A percentile compares a stretch with the other conserved stretches of the same genome.
Evolutionary conservation across 768 basidiomycete genomes (phyloP).

Genomic region (Podaxis mareebaensis): DNA sequence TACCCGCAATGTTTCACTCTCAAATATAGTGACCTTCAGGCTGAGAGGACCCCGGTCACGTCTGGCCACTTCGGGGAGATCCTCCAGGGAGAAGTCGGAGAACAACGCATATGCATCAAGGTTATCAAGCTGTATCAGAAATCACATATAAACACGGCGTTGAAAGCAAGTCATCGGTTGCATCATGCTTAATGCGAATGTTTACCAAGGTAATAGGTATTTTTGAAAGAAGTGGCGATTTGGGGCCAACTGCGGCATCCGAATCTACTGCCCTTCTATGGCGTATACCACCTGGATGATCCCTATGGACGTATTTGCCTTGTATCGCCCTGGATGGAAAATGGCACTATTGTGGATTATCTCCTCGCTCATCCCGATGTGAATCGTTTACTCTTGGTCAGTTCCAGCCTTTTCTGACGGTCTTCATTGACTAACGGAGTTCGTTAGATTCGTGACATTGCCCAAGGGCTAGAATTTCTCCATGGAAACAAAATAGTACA

Average conservation of each 20-base stretch:
- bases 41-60: conserved; percentile 18
- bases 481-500: conserved; percentile 10
- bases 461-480: conserved; percentile 1
- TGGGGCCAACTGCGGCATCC: conserved; percentile 16
- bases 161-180: neutral
- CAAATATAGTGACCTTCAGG: conserved; percentile 12
- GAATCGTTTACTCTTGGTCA: conserved; percentile 6
- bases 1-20: conserved; percentile 29
- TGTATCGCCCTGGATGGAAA: conserved; percentile 20
- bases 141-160: conserved; percentile 16
- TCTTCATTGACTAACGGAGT: neutral
- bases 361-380: neutral
- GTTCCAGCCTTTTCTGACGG: neutral
- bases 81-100: conserved; percentile 24
- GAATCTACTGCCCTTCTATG: conserved; percentile 18
- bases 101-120: conserved; percentile 26
- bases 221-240: conserved; percentile 9
- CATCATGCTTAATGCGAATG: neutral
- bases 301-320: conserved; percentile 11
- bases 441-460: conserved; percentile 4
- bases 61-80: conserved; percentile 31
- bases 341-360: conserved; percentile 12
- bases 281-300: conserved; percentile 15
- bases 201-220: neutral
- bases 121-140: conserved; percentile 25